phyloP scores from a whole-genome alignment of 352 stramenopile genomes.

The Pythium scleroteichum region DNA sequence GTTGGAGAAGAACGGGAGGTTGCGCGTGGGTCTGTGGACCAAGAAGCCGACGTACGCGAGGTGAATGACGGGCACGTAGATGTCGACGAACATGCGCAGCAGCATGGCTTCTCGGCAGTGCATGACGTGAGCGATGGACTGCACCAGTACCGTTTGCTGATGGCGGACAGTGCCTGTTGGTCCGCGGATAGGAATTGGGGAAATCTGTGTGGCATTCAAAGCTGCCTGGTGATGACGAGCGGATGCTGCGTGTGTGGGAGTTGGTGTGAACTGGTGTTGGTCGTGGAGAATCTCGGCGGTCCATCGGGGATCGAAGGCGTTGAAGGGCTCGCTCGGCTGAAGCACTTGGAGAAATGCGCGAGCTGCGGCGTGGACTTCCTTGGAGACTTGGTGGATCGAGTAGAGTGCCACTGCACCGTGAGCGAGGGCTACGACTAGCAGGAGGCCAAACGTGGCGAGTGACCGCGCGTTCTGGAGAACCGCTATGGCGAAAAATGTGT shows the following conservation, averaged over 20 bases:
- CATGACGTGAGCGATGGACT: constrained; percentile 10
- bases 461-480: constrained; percentile 45
- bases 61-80: constrained; percentile 20
- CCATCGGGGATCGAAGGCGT: constrained; percentile 1
- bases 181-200: neutral
- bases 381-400: neutral
- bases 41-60: constrained; percentile 9
- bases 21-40: neutral
- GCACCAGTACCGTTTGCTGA: neutral
- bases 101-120: constrained; percentile 24
- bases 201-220: neutral
- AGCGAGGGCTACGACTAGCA: constrained; percentile 26
- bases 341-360: neutral
- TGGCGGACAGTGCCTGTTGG: neutral
- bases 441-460: constrained; percentile 23
- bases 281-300: neutral
- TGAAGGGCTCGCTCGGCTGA: neutral
- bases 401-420: constrained; percentile 16
- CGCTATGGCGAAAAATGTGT: constrained; percentile 38
- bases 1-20: constrained; percentile 4
- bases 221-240: neutral
- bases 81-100: constrained; percentile 19
- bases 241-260: neutral
- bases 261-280: neutral
- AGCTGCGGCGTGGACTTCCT: neutral